Conservation (phyloP, 345 rosid species). For the Brassica carinata region DNA sequence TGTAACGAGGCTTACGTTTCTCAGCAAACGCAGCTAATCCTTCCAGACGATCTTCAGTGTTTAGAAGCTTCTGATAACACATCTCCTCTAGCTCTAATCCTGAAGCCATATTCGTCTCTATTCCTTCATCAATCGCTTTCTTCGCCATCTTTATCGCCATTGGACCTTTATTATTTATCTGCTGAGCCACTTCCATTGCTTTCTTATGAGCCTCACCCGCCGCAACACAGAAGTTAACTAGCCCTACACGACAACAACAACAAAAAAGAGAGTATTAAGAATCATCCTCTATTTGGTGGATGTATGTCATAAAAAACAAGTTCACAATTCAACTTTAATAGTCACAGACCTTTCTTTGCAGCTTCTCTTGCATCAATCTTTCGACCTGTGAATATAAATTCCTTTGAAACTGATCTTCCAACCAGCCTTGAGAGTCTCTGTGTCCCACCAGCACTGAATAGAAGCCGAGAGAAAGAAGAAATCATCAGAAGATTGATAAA, state of each 20-base stretch:
- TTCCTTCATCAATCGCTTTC: conserved; percentile 72
- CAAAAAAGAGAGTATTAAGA: neutral
- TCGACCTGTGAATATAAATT: conserved; percentile 82
- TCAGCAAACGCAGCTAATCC: conserved; percentile 91
- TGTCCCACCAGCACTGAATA: conserved; percentile 87
- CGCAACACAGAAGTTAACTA: conserved; percentile 71
- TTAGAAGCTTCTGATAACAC: conserved; percentile 60
- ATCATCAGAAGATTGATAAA: conserved; percentile 1
- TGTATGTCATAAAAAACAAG: neutral
- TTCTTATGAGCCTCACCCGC: conserved; percentile 72
- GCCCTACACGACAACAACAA: conserved; percentile 48
- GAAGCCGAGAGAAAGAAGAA: conserved; percentile 18
- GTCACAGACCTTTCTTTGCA: conserved; percentile 51
- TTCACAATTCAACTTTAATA: neutral
- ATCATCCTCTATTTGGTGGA: neutral
- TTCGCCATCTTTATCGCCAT: conserved; percentile 81
- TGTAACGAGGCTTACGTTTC: conserved; percentile 76
- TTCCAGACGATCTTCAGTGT: conserved; percentile 81
- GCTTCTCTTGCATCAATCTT: conserved; percentile 78
- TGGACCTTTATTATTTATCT: conserved; percentile 88
- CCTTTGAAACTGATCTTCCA: conserved; percentile 80
- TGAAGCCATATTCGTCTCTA: conserved; percentile 55
- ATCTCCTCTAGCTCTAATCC: conserved; percentile 77
- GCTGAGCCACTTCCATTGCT: conserved; percentile 82
- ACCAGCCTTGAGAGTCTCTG: conserved; percentile 86